Evolutionary conservation across 257 asterid genomes (phyloP), one percentile per base, ranked within the genome.

Genomic region (Cruciata laevipes): DNA sequence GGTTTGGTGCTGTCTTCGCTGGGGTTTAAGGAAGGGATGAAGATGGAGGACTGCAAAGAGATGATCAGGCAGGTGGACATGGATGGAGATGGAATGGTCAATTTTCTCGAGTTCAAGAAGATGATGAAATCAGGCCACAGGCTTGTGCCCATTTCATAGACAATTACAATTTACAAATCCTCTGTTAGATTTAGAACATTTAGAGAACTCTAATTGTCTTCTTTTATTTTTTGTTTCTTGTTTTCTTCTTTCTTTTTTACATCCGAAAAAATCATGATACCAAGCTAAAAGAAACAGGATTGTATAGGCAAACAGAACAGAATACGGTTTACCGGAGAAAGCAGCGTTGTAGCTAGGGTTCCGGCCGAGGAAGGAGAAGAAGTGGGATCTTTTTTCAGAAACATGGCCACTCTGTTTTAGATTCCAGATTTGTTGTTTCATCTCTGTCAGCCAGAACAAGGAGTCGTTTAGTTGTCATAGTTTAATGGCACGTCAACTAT

Each of bases 71-170:
- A 83, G 14, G 96, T 90, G 21, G 97, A 90, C 51, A 63, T 83
- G 23, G 95, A 90, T 82, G 95, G 97, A 60, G 97, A 90, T 88
- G 96, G 96, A 1, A 90, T 83, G 97, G 95, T 87, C 5, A 82
- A 82, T 47, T 84, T 86, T 73, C 87, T 85, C 53, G 95, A 88
- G 78, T 90, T 90, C 71, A 86, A 85, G 77, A 71, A 10, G 73
- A 90, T 90, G 97, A 90, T 88, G 96, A 85, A 51, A 71, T 35
- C 63, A 70, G 93, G 95, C 5, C 81, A 81, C 17, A 78, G 72
- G 58, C 70, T 83, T 9, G 71, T 86, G 63, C 71, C 81, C 16
- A 44, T 84, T 74, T 79, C 84, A 16, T 86, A 76, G 79, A 27
- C 14, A 0, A 16, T 53, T 53, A 4, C 60, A 7, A 5, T n/a